These are phyloP conservation scores for Globisporangium orthogonon DNA, from an alignment of 352 stramenopile species.

Conservation along the genomic window DNA sequence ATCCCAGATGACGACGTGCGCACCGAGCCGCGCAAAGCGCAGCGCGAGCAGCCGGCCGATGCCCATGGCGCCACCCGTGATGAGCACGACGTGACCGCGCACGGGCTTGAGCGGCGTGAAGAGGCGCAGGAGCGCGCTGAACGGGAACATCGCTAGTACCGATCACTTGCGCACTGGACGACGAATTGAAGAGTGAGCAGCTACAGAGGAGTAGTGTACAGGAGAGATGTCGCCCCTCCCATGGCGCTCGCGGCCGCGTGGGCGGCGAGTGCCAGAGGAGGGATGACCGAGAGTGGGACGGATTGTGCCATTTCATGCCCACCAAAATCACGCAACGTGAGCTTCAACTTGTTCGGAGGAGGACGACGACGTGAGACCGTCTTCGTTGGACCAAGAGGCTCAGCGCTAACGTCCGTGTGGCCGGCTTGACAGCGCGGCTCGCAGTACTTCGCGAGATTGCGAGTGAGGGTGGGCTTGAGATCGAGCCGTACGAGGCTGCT, in stretches of 20 bases:
- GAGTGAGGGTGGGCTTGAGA: no score
- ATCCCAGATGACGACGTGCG: conserved; percentile 34
- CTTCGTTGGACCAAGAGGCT: no score
- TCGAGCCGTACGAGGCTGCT: no score
- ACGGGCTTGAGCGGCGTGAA: conserved; percentile 28
- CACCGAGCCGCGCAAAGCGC: conserved; percentile 28
- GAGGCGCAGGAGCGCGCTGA: neutral
- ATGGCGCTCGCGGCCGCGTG: no score
- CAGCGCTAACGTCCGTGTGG: no score
- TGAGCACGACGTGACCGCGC: conserved; percentile 39
- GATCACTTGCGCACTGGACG: neutral
- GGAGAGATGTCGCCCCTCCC: no score
- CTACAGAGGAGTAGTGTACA: no score
- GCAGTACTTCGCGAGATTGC: no score
- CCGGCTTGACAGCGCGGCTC: no score
- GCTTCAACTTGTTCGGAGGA: neutral
- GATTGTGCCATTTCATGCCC: conserved; percentile 5
- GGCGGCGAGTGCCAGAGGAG: neutral
- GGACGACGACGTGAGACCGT: no score
- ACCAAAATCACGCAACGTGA: neutral
- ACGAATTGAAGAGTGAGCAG: no score
- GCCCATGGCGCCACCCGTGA: conserved; percentile 51
- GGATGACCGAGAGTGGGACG: conserved; percentile 2
- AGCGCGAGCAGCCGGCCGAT: conserved; percentile 35
- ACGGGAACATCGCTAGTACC: neutral